Evolutionary conservation across 345 rosid species (phyloP).

Genomic region (Eucalyptus regnans): DNA sequence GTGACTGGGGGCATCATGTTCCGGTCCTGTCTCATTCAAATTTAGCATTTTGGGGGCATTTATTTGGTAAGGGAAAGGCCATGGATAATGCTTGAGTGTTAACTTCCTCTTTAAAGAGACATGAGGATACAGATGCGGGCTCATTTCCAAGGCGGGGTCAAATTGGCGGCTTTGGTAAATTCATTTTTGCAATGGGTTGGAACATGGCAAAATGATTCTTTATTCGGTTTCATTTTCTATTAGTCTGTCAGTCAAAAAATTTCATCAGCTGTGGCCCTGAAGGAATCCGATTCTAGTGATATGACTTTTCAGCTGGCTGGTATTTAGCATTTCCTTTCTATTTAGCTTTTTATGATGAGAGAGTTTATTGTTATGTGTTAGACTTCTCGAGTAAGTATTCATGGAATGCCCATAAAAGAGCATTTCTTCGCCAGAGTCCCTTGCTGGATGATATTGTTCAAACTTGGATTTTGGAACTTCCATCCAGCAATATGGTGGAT

Average conservation of each 20-base stretch:
- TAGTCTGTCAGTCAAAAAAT: not conserved
- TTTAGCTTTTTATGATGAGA: not conserved
- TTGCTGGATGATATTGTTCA: not conserved
- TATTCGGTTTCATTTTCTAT: not conserved
- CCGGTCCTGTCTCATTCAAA: not conserved
- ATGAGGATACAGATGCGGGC: not conserved
- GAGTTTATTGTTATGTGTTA: not conserved
- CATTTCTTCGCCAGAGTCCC: not conserved
- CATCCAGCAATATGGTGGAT: not conserved
- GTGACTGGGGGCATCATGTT: not conserved
- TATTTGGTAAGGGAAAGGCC: not conserved
- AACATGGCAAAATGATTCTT: not conserved
- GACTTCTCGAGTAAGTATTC: not conserved
- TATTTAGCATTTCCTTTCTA: not conserved
- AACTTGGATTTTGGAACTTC: not conserved
- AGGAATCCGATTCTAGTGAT: not conserved
- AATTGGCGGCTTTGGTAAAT: not conserved
- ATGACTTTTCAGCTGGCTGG: not conserved
- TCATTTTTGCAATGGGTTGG: not conserved
- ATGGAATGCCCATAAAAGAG: not conserved
- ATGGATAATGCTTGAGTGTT: not conserved
- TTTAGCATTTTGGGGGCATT: not conserved
- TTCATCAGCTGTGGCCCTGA: not conserved
- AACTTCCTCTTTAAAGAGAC: not conserved
- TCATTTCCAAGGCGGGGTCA: not conserved